Evolutionary conservation across 2,329 filamentous ascomycete genomes (phyloP).

Genomic region (Hysterium pulicare): DNA sequence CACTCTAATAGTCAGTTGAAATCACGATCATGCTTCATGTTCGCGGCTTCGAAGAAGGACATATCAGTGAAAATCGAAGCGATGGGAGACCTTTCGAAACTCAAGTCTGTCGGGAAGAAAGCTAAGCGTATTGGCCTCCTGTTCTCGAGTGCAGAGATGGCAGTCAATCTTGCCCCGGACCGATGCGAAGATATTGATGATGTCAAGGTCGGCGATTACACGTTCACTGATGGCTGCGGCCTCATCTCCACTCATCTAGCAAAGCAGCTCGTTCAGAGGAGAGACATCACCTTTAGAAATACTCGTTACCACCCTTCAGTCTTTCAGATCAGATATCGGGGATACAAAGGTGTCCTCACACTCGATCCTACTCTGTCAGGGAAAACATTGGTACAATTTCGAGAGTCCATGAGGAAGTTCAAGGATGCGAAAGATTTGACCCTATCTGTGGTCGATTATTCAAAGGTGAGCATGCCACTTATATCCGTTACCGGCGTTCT

Average conservation of each 20-base stretch:
- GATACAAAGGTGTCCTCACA: slow-evolving; percentile 44
- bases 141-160: slow-evolving; percentile 37
- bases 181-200: slow-evolving; percentile 40
- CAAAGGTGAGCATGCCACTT: slow-evolving; percentile 31
- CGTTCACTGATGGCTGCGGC: slow-evolving; percentile 45
- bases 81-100: slow-evolving; percentile 41
- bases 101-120: slow-evolving; percentile 44
- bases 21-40: slow-evolving; percentile 40
- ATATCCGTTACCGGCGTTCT: slow-evolving; percentile 4
- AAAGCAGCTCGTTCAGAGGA: slow-evolving; percentile 28
- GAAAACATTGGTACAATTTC: slow-evolving; percentile 24
- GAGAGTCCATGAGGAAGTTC: slow-evolving; percentile 44
- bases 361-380: slow-evolving; percentile 34
- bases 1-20: slow-evolving; percentile 47
- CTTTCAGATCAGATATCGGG: slow-evolving; percentile 42
- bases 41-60: slow-evolving; percentile 32
- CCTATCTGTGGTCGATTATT: slow-evolving; percentile 41
- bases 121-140: slow-evolving; percentile 43
- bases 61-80: slow-evolving; percentile 34
- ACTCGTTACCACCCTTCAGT: slow-evolving; percentile 39
- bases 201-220: slow-evolving; percentile 35
- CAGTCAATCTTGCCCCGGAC: slow-evolving; percentile 28
- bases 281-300: slow-evolving; percentile 36
- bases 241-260: slow-evolving; percentile 35
- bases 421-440: slow-evolving; percentile 35